phyloP scores from a whole-genome alignment of 805 yeast species.

The Hanseniaspora hatyaiensis region DNA sequence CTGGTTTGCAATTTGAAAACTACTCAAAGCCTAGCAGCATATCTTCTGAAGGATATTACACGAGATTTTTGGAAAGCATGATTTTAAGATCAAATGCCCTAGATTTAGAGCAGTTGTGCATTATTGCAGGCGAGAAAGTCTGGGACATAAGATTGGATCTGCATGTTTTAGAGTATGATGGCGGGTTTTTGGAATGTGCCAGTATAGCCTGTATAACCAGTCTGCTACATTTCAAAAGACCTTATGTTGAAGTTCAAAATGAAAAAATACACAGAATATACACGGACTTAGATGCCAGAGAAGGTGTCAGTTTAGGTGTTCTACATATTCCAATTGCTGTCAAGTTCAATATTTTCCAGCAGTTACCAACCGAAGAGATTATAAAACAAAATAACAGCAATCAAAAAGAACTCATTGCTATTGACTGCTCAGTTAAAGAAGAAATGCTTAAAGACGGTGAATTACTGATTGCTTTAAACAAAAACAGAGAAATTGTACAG shows the following conservation, averaged over 20 bases:
- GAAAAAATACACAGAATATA: slow-evolving; percentile 50
- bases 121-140: slow-evolving; percentile 78
- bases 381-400: slow-evolving; percentile 34
- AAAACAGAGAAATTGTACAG: slow-evolving; percentile 84
- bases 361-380: slow-evolving; percentile 50
- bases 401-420: slow-evolving; percentile 47
- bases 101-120: slow-evolving; percentile 82
- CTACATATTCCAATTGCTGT: slow-evolving; percentile 84
- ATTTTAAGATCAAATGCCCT: slow-evolving; percentile 81
- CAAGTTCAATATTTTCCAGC: slow-evolving; percentile 76
- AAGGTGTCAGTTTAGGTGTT: slow-evolving; percentile 74
- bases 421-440: slow-evolving; percentile 71
- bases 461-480: slow-evolving; percentile 75
- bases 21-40: slow-evolving; percentile 49
- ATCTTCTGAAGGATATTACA: slow-evolving; percentile 60
- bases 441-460: slow-evolving; percentile 67
- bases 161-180: slow-evolving; percentile 81
- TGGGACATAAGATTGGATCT: slow-evolving; percentile 89
- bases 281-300: slow-evolving; percentile 48
- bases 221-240: slow-evolving; percentile 67
- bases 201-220: slow-evolving; percentile 86
- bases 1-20: slow-evolving; percentile 71
- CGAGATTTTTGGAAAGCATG: slow-evolving; percentile 81
- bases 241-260: slow-evolving; percentile 66
- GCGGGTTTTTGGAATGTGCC: slow-evolving; percentile 81